Evolutionary conservation across 148 eudicot species (phyloP).

Genomic region (Rhododendron kiyosumense): DNA sequence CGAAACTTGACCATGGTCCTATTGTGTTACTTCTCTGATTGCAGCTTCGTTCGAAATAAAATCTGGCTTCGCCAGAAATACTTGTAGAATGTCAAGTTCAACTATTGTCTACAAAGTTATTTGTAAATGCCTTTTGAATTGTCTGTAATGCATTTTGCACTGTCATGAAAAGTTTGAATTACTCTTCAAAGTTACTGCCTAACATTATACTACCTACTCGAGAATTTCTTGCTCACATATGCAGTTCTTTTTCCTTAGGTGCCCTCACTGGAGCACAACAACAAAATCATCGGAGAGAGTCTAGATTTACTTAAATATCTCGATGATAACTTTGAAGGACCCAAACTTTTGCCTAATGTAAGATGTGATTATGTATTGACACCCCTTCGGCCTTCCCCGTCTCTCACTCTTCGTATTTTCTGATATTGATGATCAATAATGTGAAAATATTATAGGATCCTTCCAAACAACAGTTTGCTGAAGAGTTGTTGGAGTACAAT

Average conservation of each 20-base stretch:
- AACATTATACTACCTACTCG: background rate
- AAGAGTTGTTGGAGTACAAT: constrained; percentile 45
- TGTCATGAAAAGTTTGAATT: background rate
- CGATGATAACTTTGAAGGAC: constrained; percentile 69
- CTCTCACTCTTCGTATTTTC: background rate
- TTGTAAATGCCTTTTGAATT: background rate
- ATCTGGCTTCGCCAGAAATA: background rate
- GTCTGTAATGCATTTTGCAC: background rate
- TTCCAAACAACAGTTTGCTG: constrained; percentile 56
- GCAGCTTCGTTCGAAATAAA: background rate
- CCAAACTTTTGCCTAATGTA: constrained; percentile 60
- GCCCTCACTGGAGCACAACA: constrained; percentile 70
- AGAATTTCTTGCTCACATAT: background rate
- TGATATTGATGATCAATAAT: background rate
- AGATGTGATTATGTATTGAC: constrained; percentile 8
- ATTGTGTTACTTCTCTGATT: too few relatives aligned
- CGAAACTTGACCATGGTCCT: too few relatives aligned
- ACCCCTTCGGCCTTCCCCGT: background rate
- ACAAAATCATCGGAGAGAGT: constrained; percentile 56
- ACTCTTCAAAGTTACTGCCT: background rate
- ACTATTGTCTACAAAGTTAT: background rate
- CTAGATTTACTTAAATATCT: constrained; percentile 66
- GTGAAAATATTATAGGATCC: constrained; percentile 43
- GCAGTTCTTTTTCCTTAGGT: constrained; percentile 30
- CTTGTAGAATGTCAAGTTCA: background rate